Evolutionary conservation across 306 rosid species (phyloP), one percentile per base, ranked within the genome.

Genomic region (Trifolium dubium): DNA sequence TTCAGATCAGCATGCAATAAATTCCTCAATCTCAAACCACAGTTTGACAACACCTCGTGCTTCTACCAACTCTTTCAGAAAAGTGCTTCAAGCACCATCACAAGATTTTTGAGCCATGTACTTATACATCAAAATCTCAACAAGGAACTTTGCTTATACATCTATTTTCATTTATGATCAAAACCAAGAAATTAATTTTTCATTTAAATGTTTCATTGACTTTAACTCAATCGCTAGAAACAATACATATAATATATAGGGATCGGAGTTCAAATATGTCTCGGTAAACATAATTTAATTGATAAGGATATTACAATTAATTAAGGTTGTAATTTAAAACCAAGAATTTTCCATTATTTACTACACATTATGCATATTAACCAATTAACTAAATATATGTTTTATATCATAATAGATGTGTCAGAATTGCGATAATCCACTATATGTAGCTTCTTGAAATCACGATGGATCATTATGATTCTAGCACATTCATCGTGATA

Each of bases 1-100:
- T 69, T 78, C 56, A 30, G 58, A 63, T 53, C 8, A 51, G 41
- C 28, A 67, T 31, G 82, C 82, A 73, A 60, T 82, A 73, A 73
- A 77, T 77, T 77, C 15, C 17, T 60, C 82, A 62, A 62, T 41
- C 77, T 18, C 65, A 29, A 15, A 64, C 32, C 34, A 9, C 46
- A 60, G n/a, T 67, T 67, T 67, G 72, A 77, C 82, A 77, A 17
- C 23, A 30, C 60, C 81, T 71, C 54, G 34, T 80, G 80, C 80
- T 69, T 53, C 64, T 40, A 69, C 77, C 77, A 80, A 80, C 77
- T 41, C 51, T 49, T 59, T 40, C 62, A 58, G 56, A 49, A 73
- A 15, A 15, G 18, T 60, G 76, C 55, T 74, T 74, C 69, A 68
- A 61, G 67, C 31, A 40, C 34, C 46, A 31, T 64, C 55, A 69